Evolutionary conservation across 768 basidiomycete species (phyloP), one percentile per base, ranked within the genome.

Genomic region (Amanita brunnescens): DNA sequence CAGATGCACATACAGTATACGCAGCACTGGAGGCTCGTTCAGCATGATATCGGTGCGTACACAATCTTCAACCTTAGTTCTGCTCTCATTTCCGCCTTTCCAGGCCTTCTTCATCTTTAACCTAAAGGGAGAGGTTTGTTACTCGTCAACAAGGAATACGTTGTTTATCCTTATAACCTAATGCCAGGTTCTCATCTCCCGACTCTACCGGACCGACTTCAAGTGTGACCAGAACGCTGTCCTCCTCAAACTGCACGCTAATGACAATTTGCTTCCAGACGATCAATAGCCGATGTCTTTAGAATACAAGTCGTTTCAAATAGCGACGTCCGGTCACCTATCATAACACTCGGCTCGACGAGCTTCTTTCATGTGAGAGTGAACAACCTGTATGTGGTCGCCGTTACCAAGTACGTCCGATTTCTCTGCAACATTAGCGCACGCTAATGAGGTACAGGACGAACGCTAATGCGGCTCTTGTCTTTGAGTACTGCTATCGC

Each of bases 51-150:
- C 51, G 13, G 51, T 38, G 34, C 9, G 51, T 24, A 14, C 2
- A 26, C 14, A 18, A 18, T 9, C 14, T 23, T 45, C 33, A 14
- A 24, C 21, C 14, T 1, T 13, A 8, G 14, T 3, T 14, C 8
- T 21, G 3, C 14, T 24, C 51, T 38, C 26, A 43, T 45, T 29
- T 49, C 30, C 52, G 43, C 12, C 5, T 8, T 49, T 47, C 46
- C 58, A 97, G 94, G 94, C 90, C 43, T 97, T 97, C 81, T 97
- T 98, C 69, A 91, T 97, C 53, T 96, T 97, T 77, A 99, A 97
- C 64, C 92, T 94, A 69, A 97, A 98, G 69, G 96, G 96, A 67
- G 96, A 98, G 80, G 95, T 93, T 51, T 35, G 79, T 63, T 43
- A 33, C 48, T 42, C n/a, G n/a, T 43, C 20, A 26, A 35, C 21